A percentile compares a stretch with the other conserved stretches of the same genome.
Evolutionary conservation across 1,284 basidiomycete species (phyloP).

Genomic region (Phellinidium pouzarii): DNA sequence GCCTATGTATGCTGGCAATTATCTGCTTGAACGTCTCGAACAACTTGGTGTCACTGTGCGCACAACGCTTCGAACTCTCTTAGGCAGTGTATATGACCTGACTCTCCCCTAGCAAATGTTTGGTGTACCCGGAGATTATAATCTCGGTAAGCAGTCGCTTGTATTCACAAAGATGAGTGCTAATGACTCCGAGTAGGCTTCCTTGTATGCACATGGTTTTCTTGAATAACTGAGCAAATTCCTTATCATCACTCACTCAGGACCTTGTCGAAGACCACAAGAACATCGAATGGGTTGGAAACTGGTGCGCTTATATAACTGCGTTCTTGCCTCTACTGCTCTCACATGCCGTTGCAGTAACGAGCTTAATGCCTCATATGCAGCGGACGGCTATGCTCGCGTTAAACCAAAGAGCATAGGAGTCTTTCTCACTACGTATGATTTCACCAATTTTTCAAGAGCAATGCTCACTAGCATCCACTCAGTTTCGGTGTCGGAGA

Average conservation of each 20-base stretch:
- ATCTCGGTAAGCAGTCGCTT: conserved; percentile 61
- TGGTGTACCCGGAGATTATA: conserved; percentile 91
- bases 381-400: conserved; percentile 92
- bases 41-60: conserved; percentile 63
- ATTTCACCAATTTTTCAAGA: not conserved
- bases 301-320: conserved; percentile 46
- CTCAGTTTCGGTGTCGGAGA: conserved; percentile 92
- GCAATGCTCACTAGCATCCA: not conserved
- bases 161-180: not conserved
- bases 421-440: conserved; percentile 70
- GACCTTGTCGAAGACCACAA: conserved; percentile 84
- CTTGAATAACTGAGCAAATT: not conserved
- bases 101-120: conserved; percentile 56
- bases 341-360: conserved; percentile 45
- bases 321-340: not conserved
- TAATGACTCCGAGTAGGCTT: conserved; percentile 31
- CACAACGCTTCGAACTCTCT: conserved; percentile 6
- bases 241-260: conserved; percentile 31
- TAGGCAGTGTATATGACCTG: not conserved
- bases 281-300: conserved; percentile 82
- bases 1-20: conserved; percentile 55
- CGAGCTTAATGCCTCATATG: conserved; percentile 84
- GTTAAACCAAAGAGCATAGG: conserved; percentile 71
- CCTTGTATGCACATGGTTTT: conserved; percentile 39
- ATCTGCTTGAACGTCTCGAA: conserved; percentile 63